Conservation (phyloP, 129 eudicot species). For the Pulicaria dysenterica region DNA sequence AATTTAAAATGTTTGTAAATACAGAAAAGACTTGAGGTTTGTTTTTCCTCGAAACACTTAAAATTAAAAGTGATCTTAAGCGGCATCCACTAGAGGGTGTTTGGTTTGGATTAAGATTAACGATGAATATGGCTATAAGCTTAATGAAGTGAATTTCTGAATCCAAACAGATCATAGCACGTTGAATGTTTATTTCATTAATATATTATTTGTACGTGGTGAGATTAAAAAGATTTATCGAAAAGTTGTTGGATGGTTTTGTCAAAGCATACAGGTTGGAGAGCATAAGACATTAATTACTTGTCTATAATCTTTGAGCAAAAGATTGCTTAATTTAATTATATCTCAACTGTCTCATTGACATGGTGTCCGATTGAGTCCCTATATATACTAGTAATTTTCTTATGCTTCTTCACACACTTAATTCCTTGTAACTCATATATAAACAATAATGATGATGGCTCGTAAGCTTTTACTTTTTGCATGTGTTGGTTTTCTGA, state of each 20-base stretch:
- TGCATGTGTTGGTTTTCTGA: conserved; percentile 23
- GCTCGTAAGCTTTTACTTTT: conserved; percentile 6
- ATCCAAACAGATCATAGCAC: no score
- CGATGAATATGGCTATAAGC: no score
- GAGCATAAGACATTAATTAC: conserved; percentile 14
- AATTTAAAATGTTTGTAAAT: no score
- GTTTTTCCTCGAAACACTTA: no score
- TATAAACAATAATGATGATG: neutral
- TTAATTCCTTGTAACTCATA: conserved; percentile 21
- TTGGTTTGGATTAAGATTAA: no score
- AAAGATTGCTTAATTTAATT: conserved; percentile 28
- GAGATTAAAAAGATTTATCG: neutral
- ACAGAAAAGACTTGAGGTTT: no score
- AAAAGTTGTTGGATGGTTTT: conserved; percentile 5
- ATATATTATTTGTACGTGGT: neutral
- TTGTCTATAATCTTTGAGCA: conserved; percentile 1
- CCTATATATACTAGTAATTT: conserved; percentile 28
- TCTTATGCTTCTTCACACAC: conserved; percentile 27
- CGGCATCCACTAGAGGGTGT: no score
- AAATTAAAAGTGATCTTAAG: no score
- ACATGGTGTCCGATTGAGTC: conserved; percentile 21
- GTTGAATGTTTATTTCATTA: no score
- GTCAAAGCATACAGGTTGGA: conserved; percentile 22
- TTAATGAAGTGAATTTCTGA: no score
- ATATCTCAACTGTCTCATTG: conserved; percentile 29